These are phyloP conservation scores for Moesziomyces sp. DNA, from an alignment of 1,284 basidiomycete genomes.

Conservation along the genomic window DNA sequence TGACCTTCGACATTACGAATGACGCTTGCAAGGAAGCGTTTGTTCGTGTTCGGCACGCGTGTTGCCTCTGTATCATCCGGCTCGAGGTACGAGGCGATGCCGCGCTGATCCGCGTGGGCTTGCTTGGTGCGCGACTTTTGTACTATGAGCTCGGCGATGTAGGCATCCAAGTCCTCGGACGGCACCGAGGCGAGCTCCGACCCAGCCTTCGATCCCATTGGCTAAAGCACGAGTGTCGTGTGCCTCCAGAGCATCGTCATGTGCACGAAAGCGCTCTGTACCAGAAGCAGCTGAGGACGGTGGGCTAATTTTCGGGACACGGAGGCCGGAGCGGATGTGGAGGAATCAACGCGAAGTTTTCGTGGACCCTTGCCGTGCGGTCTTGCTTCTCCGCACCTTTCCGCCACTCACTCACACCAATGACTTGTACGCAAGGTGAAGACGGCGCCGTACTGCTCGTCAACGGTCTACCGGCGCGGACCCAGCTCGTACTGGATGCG, in stretches of 20 bases:
- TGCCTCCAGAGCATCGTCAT: too few relatives aligned
- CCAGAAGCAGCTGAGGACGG: too few relatives aligned
- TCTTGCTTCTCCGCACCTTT: too few relatives aligned
- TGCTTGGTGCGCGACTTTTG: constrained; percentile 17
- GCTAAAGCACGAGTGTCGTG: neutral
- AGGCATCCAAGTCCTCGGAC: constrained; percentile 38
- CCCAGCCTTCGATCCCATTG: neutral
- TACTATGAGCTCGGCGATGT: constrained; percentile 44
- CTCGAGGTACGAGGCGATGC: constrained; percentile 8
- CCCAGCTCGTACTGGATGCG: constrained; percentile 31
- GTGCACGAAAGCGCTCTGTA: too few relatives aligned
- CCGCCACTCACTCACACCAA: neutral
- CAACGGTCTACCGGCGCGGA: constrained; percentile 20
- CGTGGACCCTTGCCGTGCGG: too few relatives aligned
- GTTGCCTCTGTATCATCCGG: neutral
- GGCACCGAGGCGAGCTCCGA: constrained; percentile 13
- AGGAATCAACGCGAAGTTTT: neutral
- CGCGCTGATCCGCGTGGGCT: neutral
- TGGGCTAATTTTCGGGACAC: neutral
- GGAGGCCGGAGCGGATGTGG: neutral
- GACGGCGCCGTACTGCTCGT: constrained; percentile 17
- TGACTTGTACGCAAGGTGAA: neutral
- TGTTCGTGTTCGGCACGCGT: constrained; percentile 48
- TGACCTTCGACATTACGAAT: constrained; percentile 56
- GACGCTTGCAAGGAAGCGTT: constrained; percentile 50